Evolutionary conservation across 2,329 filamentous ascomycete species (phyloP).

Genomic region (Didymella pomorum): DNA sequence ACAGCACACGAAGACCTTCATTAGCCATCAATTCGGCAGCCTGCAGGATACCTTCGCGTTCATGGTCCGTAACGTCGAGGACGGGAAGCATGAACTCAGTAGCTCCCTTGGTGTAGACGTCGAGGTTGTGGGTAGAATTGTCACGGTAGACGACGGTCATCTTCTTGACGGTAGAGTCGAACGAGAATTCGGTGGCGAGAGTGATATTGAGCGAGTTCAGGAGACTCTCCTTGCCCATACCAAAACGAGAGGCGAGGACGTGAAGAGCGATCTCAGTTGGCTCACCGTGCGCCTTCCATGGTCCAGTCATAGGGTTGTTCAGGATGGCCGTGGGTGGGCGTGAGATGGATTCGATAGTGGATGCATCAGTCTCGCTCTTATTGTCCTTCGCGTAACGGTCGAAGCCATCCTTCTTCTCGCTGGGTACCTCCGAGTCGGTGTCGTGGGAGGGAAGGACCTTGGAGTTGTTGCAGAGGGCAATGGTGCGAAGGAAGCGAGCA

Average conservation of each 20-base stretch:
- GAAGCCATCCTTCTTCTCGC: slow-evolving; percentile 58
- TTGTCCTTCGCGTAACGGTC: slow-evolving; percentile 37
- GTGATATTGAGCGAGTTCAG: slow-evolving; percentile 39
- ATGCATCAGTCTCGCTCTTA: slow-evolving; percentile 44
- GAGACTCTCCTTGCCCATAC: slow-evolving; percentile 45
- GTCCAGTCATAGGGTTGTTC: slow-evolving; percentile 25
- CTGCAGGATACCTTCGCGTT: slow-evolving; percentile 39
- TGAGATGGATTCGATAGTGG: slow-evolving; percentile 43
- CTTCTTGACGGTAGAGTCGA: slow-evolving; percentile 52
- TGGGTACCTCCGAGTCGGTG: slow-evolving; percentile 56
- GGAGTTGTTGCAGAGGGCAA: slow-evolving; percentile 52
- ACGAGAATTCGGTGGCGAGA: slow-evolving; percentile 50
- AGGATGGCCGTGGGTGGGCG: slow-evolving; percentile 39
- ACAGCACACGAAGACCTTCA: slow-evolving; percentile 50
- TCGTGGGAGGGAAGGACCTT: slow-evolving; percentile 42
- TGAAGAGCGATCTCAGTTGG: slow-evolving; percentile 53
- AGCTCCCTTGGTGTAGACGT: slow-evolving; percentile 52
- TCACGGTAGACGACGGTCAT: slow-evolving; percentile 52
- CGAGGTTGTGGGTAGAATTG: slow-evolving; percentile 37
- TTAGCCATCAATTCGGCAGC: slow-evolving; percentile 49
- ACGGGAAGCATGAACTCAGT: slow-evolving; percentile 49
- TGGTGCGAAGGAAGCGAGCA: slow-evolving; percentile 46
- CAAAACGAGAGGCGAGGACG: slow-evolving; percentile 51
- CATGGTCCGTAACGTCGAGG: slow-evolving; percentile 41
- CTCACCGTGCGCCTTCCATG: slow-evolving; percentile 49